Evolutionary conservation across 805 yeast species (phyloP).

Genomic region (Wickerhamia fluorescens): DNA sequence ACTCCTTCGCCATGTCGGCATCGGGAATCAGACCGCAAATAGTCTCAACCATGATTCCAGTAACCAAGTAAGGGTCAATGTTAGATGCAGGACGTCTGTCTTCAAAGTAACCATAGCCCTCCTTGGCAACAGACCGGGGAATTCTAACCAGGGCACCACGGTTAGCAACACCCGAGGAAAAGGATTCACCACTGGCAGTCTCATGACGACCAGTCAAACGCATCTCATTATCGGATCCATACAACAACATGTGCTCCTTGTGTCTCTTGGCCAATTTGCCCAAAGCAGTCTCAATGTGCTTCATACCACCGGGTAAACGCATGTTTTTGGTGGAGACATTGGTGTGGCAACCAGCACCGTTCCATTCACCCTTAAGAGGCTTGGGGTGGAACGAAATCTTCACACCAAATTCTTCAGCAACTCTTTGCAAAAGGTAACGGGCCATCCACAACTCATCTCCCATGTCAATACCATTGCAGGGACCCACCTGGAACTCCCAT

Average conservation of each 20-base stretch:
- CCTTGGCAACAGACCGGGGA: constrained; percentile 97
- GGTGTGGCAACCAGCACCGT: constrained; percentile 99
- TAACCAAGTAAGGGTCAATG: constrained; percentile 97
- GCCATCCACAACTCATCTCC: constrained; percentile 98
- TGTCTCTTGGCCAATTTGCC: constrained; percentile 94
- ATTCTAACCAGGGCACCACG: constrained; percentile 99
- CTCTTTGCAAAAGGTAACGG: constrained; percentile 85
- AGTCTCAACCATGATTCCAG: constrained; percentile 97
- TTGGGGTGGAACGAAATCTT: constrained; percentile 99
- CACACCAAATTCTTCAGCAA: constrained; percentile 98
- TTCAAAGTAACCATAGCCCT: constrained; percentile 97
- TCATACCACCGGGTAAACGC: constrained; percentile 97
- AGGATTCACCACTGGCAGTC: constrained; percentile 88
- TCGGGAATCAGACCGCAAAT: constrained; percentile 90
- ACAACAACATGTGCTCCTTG: constrained; percentile 88
- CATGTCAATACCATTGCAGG: constrained; percentile 91
- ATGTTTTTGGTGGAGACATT: constrained; percentile 88
- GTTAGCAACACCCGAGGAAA: constrained; percentile 98
- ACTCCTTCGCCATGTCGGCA: constrained; percentile 91
- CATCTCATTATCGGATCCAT: constrained; percentile 91
- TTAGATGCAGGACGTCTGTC: constrained; percentile 99
- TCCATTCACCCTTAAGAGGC: constrained; percentile 98
- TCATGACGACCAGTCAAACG: constrained; percentile 98
- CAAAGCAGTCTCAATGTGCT: constrained; percentile 84
- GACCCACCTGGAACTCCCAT: constrained; percentile 99